A percentile compares a stretch with the other conserved stretches of the same genome.
Evolutionary conservation across 148 eudicot genomes (phyloP).

Genomic region (Camellia sinensis): DNA sequence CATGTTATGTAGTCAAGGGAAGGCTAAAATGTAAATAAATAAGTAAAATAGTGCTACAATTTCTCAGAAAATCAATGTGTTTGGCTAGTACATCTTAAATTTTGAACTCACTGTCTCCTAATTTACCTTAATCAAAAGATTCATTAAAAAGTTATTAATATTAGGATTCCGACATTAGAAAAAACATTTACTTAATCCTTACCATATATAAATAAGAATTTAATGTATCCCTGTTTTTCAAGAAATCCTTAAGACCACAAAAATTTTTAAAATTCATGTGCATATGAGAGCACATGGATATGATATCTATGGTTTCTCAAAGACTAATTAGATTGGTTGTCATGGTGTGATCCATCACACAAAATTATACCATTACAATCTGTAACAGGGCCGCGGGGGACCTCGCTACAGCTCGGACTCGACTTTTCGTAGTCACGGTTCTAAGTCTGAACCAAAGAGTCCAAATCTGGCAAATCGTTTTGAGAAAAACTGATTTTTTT

Average conservation of each 20-base stretch:
- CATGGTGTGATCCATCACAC: background rate
- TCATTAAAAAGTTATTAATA: background rate
- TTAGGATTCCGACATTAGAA: too few species aligned
- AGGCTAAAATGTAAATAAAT: too few species aligned
- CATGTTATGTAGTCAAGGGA: too few species aligned
- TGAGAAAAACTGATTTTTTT: too few species aligned
- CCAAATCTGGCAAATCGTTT: too few species aligned
- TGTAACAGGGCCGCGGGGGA: too few species aligned
- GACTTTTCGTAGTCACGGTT: too few species aligned
- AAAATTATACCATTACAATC: background rate
- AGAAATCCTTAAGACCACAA: background rate
- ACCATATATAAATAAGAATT: background rate
- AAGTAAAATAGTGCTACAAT: background rate
- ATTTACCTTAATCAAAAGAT: background rate
- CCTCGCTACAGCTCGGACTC: too few species aligned
- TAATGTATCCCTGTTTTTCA: background rate
- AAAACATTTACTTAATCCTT: background rate
- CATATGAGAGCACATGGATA: background rate
- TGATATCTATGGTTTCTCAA: slow-evolving; percentile 1
- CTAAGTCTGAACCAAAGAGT: too few species aligned
- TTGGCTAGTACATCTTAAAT: background rate
- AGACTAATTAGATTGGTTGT: background rate
- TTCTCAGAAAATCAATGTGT: background rate
- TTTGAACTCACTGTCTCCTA: background rate
- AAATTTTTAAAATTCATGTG: background rate